A percentile compares a stretch with the other conserved stretches of the same genome.
Evolutionary conservation across 2,329 filamentous ascomycete species (phyloP).

Genomic region (Phoma sp.): DNA sequence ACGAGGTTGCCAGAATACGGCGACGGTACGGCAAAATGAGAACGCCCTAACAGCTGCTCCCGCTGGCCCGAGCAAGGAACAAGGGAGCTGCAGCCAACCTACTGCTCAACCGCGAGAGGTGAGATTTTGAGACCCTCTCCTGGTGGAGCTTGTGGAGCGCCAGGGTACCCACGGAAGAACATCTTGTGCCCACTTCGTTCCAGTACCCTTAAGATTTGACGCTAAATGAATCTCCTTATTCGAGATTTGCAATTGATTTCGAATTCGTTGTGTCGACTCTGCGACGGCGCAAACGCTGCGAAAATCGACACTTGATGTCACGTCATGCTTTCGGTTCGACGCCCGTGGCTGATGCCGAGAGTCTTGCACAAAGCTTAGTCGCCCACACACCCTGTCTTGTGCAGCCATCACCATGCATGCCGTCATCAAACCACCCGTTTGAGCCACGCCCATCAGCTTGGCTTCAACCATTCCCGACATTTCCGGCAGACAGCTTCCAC

Average conservation of each 20-base stretch:
- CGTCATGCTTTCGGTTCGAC: constrained; percentile 28
- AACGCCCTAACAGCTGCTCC: constrained; percentile 24
- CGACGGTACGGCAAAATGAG: constrained; percentile 23
- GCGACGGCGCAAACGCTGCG: neutral
- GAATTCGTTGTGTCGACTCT: neutral
- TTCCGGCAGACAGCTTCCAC: constrained; percentile 11
- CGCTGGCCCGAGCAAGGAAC: constrained; percentile 31
- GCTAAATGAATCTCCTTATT: constrained; percentile 4
- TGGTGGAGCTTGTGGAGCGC: constrained; percentile 17
- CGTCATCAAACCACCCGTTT: constrained; percentile 24
- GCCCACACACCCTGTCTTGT: constrained; percentile 15
- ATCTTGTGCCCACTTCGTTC: constrained; percentile 16
- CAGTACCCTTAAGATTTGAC: constrained; percentile 2
- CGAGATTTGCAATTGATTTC: constrained; percentile 8
- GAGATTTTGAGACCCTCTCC: constrained; percentile 20
- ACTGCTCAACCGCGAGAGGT: constrained; percentile 25
- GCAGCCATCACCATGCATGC: constrained; percentile 24
- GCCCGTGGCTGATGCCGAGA: constrained; percentile 34
- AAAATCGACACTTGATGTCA: constrained; percentile 20
- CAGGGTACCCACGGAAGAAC: constrained; percentile 20
- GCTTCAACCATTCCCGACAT: constrained; percentile 19
- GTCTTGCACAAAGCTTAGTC: constrained; percentile 41
- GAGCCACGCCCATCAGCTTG: constrained; percentile 18
- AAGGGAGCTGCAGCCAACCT: constrained; percentile 22
- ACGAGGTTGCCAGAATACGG: constrained; percentile 7